Evolutionary conservation across 306 rosid species (phyloP), one percentile per base, ranked within the genome.

Genomic region (Dalbergia oliveri): DNA sequence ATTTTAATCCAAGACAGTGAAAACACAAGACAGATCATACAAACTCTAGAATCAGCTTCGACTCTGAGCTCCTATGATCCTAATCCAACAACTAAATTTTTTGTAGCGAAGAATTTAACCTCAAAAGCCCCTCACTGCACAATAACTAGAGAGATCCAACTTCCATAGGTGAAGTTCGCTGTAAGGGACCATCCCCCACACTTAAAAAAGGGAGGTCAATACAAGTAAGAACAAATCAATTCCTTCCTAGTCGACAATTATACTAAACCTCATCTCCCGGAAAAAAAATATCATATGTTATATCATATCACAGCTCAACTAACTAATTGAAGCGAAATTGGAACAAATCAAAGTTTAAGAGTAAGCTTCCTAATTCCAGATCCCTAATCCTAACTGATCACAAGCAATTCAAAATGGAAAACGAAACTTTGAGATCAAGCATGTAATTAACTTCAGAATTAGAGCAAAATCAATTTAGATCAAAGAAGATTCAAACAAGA

Each of bases 401-500:
- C 26, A 33, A 49, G 4, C 23, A 76, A 76, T 16, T 2, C 58
- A 57, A 77, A 26, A 70, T 71, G 69, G 49, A 69, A 70, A 21
- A 76, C 9, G 8, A 47, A 72, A 37, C 66, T 31, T 18, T 15
- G 41, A 33, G 69, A 77, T 80, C 85, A 78, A 75, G 66, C 62
- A 66, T n/a, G 60, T 0, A 77, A 51, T 12, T 8, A 78, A 19
- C 5, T 53, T 51, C 54, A 0, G 18, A 13, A 49, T 23, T 34
- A 34, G 15, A 84, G 35, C 51, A 16, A 72, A 77, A 58, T 47
- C 73, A 41, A 2, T 13, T 31, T 62, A 81, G 91, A 88, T 88
- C 91, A 81, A 86, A 34, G 73, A 82, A 66, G 69, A 73, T 72
- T 64, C 79, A 80, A 79, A 33, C 82, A 14, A 72, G 89, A 86